Base-by-base conservation (phyloP, 192 early-diverging fungal species). In the Coemansia aciculifera region DNA sequence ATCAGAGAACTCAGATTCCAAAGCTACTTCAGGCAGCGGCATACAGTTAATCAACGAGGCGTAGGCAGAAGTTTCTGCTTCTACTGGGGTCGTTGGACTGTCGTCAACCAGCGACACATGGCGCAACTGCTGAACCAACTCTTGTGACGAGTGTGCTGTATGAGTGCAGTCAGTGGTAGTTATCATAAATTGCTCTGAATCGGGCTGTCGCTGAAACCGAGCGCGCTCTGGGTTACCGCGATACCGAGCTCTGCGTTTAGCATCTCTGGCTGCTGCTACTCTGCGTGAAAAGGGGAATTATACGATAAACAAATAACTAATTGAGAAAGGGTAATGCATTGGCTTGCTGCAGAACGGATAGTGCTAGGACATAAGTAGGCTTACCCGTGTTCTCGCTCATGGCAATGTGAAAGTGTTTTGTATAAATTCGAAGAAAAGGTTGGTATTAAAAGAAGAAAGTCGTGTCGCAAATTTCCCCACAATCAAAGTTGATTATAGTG, bases 171-270 rank as follows among this genome's bases (percentile, higher is more conserved):
- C n/a, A 3, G 17, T 39, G 19, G 64, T 21, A 6, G 37, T 32
- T 57, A 80, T 80, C 13, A 57, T 73, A 66, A 80, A 80, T 52
- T 63, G 69, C 5, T 62, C 56, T 15, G 37, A 46, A n/a, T 42
- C 52, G 15, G 48, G 31, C 43, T 70, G 64, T n/a, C 79, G 56
- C 42, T 69, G 79, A 44, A 73, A 81, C 15, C 79, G 71, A 11
- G 71, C 71, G 17, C 74, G 71, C 19, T 76, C 79, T 23, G 79
- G 79, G 31, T 81, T 81, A 13, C 79, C 79, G 37, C 79, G 67
- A 44, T 77, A 67, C 52, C 79, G 70, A 9, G 79, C 79, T 29
- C 64, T 70, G 40, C 79, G 74, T 17, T 68, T 65, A 13, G 68
- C 79, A 7, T 81, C 74, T 39, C 79, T 67, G 38, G 69, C 69